phyloP scores from a whole-genome alignment of 2,329 filamentous ascomycete species.

The Coniochaeta ligniaria region DNA sequence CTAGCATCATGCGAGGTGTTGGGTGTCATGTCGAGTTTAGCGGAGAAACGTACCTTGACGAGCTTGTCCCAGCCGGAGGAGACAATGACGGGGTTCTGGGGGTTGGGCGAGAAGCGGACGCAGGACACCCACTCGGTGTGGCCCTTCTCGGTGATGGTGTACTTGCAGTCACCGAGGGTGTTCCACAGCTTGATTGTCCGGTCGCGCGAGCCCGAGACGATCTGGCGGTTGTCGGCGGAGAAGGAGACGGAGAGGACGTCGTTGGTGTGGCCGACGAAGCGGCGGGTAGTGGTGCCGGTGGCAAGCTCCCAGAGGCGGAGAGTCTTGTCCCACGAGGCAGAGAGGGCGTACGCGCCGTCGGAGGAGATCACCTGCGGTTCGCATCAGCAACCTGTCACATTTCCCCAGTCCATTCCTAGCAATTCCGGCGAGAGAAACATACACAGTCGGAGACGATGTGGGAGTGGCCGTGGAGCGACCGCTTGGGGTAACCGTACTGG shows the following conservation, averaged over 20 bases:
- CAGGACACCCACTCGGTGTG: slow-evolving; percentile 99
- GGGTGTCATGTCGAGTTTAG: slow-evolving; percentile 6
- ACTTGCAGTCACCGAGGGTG: slow-evolving; percentile 99
- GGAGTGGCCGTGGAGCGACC: slow-evolving; percentile 96
- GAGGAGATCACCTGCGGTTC: slow-evolving; percentile 86
- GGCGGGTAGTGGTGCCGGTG: slow-evolving; percentile 92
- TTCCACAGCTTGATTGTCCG: slow-evolving; percentile 99
- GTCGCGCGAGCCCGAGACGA: slow-evolving; percentile 97
- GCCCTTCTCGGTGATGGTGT: slow-evolving; percentile 99
- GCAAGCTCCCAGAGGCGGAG: slow-evolving; percentile 99
- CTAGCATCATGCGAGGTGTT: slow-evolving; percentile 67
- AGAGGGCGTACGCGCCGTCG: slow-evolving; percentile 97
- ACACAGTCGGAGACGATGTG: slow-evolving; percentile 99
- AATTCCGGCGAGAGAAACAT: slow-evolving; percentile 38
- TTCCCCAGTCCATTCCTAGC: slow-evolving; percentile 6
- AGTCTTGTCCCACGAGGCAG: slow-evolving; percentile 99
- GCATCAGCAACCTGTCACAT: slow-evolving; percentile 25
- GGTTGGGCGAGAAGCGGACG: slow-evolving; percentile 99
- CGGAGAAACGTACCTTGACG: slow-evolving; percentile 77
- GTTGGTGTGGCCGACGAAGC: slow-evolving; percentile 98
- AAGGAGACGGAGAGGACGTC: slow-evolving; percentile 99
- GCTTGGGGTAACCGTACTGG: slow-evolving; percentile 98
- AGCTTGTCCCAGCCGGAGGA: slow-evolving; percentile 99
- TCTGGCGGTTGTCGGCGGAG: slow-evolving; percentile 99
- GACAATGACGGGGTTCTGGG: slow-evolving; percentile 99